Percentiles rank a stretch among this genome's conserved stretches.
These are phyloP conservation scores for Amphirosellinia nigrospora DNA, from an alignment of 495 filamentous ascomycete species.

Conservation along the genomic window DNA sequence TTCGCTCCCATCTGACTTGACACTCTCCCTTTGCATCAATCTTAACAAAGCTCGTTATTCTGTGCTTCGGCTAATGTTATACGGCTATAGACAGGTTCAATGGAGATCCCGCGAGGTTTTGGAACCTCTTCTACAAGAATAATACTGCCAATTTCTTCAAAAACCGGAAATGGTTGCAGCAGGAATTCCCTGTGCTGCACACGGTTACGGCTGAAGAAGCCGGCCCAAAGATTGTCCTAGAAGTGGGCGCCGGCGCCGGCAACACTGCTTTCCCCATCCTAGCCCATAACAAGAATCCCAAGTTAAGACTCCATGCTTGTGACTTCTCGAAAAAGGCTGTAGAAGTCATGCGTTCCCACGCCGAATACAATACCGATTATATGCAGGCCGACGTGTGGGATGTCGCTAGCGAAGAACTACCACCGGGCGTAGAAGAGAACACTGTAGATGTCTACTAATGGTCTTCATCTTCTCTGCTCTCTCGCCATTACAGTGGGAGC, in stretches of 20 bases:
- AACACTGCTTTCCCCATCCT: conserved; percentile 95
- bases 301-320: conserved; percentile 83
- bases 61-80: conserved; percentile 40
- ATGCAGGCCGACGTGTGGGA: conserved; percentile 95
- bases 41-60: conserved; percentile 1
- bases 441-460: conserved; percentile 87
- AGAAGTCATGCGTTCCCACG: conserved; percentile 79
- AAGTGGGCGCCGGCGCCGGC: conserved; percentile 93
- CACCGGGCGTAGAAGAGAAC: conserved; percentile 73
- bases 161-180: conserved; percentile 92
- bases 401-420: conserved; percentile 70
- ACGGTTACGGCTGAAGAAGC: conserved; percentile 68
- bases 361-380: conserved; percentile 62
- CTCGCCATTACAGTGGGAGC: conserved; percentile 80
- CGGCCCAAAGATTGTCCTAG: conserved; percentile 70
- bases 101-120: conserved; percentile 87
- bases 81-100: conserved; percentile 73
- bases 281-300: conserved; percentile 76
- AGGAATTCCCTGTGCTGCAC: conserved; percentile 88
- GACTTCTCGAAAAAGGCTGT: conserved; percentile 94
- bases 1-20: conserved; percentile 68
- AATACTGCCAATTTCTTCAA: conserved; percentile 98
- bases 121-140: conserved; percentile 95
- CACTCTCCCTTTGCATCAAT: conserved; percentile 22
- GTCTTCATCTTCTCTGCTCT: conserved; percentile 97